These are phyloP conservation scores for Podila minutissima DNA, from an alignment of 192 early-diverging fungal genomes.

Conservation along the genomic window DNA sequence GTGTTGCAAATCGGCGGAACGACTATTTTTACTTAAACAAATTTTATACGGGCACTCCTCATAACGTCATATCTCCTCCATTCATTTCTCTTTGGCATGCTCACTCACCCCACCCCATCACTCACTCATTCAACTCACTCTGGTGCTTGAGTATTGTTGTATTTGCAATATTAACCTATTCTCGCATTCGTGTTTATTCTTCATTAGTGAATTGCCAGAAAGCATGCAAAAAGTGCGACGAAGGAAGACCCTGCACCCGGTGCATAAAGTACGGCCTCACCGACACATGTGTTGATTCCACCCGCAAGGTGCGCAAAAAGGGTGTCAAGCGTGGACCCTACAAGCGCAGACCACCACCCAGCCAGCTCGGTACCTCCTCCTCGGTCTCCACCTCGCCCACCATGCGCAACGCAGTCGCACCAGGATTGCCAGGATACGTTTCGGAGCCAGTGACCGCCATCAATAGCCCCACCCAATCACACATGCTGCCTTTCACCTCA, in stretches of 20 bases:
- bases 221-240: conserved; percentile 88
- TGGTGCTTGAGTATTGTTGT: not conserved
- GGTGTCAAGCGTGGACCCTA: conserved; percentile 90
- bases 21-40: no score
- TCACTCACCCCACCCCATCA: not conserved
- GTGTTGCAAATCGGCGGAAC: no score
- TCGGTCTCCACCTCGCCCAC: conserved; percentile 33
- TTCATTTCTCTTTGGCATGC: no score
- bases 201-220: not conserved
- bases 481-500: conserved; percentile 33
- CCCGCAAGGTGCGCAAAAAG: conserved; percentile 83
- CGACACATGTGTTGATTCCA: conserved; percentile 78
- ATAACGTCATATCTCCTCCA: no score
- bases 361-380: conserved; percentile 26
- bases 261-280: conserved; percentile 80
- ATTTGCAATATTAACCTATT: no score
- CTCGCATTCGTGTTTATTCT: no score
- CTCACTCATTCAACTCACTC: not conserved
- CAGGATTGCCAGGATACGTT: conserved; percentile 30
- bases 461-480: conserved; percentile 39
- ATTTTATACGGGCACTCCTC: no score
- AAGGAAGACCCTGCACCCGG: conserved; percentile 83
- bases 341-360: conserved; percentile 63
- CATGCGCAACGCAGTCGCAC: conserved; percentile 30
- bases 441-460: conserved; percentile 42